phyloP scores from a whole-genome alignment of 768 basidiomycete species.

The Dendrothele bispora region DNA sequence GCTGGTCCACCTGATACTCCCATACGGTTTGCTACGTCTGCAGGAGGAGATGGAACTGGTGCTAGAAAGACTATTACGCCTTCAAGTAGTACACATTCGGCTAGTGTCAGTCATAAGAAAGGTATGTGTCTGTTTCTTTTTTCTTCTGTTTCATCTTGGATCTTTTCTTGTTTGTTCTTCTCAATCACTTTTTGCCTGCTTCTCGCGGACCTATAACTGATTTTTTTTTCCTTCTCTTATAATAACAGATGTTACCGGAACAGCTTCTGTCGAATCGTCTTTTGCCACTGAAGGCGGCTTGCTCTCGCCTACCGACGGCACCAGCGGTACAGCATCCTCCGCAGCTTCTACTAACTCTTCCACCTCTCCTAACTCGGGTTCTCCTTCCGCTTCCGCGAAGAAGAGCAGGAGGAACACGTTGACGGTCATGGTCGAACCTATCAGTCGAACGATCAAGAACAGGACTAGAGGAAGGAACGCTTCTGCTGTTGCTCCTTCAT shows the following conservation, averaged over 20 bases:
- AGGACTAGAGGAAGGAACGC: conserved; percentile 34
- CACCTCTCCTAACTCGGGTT: not conserved
- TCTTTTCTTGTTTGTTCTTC: too few relatives aligned
- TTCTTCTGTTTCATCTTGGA: too few relatives aligned
- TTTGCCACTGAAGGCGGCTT: too few relatives aligned
- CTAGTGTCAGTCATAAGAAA: conserved; percentile 10
- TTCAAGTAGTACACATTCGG: conserved; percentile 2
- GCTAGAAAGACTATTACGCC: conserved; percentile 10
- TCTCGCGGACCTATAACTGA: too few relatives aligned
- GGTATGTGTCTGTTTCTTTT: too few relatives aligned
- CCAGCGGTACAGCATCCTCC: not conserved
- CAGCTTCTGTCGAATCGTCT: too few relatives aligned
- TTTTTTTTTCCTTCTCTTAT: too few relatives aligned
- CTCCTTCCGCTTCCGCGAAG: conserved; percentile 33
- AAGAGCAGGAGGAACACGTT: conserved; percentile 78
- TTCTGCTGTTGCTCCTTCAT: conserved; percentile 25
- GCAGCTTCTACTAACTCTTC: not conserved
- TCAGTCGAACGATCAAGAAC: conserved; percentile 56
- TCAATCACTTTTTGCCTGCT: too few relatives aligned
- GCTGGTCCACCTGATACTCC: conserved; percentile 41
- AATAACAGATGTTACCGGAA: too few relatives aligned
- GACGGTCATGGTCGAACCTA: conserved; percentile 83
- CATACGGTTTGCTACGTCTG: conserved; percentile 17
- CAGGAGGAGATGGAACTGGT: conserved; percentile 17
- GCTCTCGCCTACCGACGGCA: conserved; percentile 3